Base-by-base conservation (phyloP, 202 grass and related monocot genomes). In the Saccharum hybrid region DNA sequence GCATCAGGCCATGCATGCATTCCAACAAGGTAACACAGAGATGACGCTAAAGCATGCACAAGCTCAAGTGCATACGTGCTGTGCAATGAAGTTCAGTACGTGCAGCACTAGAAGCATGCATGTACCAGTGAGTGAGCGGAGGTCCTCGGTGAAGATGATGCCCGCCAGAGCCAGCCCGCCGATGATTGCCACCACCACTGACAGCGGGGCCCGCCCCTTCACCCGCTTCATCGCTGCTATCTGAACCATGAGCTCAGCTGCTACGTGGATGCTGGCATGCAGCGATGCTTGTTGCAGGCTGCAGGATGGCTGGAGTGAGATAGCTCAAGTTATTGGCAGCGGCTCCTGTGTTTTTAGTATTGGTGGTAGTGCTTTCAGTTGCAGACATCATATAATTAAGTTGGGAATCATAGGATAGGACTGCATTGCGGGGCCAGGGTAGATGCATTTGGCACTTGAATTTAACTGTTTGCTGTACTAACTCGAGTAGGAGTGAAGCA, bases 141-240 rank as follows among this genome's bases (percentile, higher is more conserved):
- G 66, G 85, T 92, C 93, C 56, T 96, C 90, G 19, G 90, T 87
- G 83, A 96, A 96, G 74, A 92, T 85, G 66, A 90, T n/a, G 63
- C 93, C 93, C 1, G 81, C 39, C 2, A 96, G 72, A 64, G 88
- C 86, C 5, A 96, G 82, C 12, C 85, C 90, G 41, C 88, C 72
- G 75, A 96, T 92, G 45, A 96, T 79, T 10, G 88, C 66, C 62
- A 90, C 80, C 66, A 87, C 87, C 56, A 92, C 71, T n/a, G 93
- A 89, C 54, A 89, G 65, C 10, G 90, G 90, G 43, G 85, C 85
- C 66, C 85, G 85, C 68, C 86, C 76, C 51, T 76, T 87, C 36
- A 40, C 45, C 14, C 76, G 34, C 86, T 96, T 96, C 86, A 92
- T 81, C 40, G 64, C 72, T 8, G 72, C 18, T 22, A 82, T 61